Evolutionary conservation across 805 yeast genomes (phyloP).

Genomic region (Torulaspora microellipsoides): DNA sequence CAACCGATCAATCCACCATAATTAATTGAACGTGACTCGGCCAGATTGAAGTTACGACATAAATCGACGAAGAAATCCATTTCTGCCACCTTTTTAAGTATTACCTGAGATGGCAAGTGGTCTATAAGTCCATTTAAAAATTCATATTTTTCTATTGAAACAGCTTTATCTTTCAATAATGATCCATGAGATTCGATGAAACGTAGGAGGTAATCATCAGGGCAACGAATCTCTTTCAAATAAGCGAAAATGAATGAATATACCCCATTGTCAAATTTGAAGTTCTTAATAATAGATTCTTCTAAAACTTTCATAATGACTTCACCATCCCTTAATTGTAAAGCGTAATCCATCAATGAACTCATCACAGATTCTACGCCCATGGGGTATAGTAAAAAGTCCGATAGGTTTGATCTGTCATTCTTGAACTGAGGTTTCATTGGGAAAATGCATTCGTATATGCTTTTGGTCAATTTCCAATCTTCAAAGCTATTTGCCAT

Average conservation of each 20-base stretch:
- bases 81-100: conserved; percentile 23
- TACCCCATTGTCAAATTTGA: conserved; percentile 29
- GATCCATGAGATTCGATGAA: conserved; percentile 36
- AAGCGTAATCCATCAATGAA: conserved; percentile 26
- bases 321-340: conserved; percentile 30
- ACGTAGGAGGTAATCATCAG: conserved; percentile 32
- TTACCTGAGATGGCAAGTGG: conserved; percentile 21
- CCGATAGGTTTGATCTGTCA: conserved; percentile 13
- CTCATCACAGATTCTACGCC: conserved; percentile 24
- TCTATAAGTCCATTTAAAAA: conserved; percentile 30
- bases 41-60: conserved; percentile 20
- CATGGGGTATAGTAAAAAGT: conserved; percentile 24
- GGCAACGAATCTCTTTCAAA: conserved; percentile 29
- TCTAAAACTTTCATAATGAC: conserved; percentile 37
- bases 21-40: conserved; percentile 18
- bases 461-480: conserved; percentile 33
- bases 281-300: conserved; percentile 38
- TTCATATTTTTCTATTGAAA: conserved; percentile 22
- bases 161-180: conserved; percentile 6
- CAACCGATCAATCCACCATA: conserved; percentile 33
- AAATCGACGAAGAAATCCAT: conserved; percentile 32
- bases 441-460: conserved; percentile 39
- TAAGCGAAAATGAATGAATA: conserved; percentile 36
- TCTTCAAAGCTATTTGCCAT: conserved; percentile 34
- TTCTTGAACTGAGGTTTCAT: conserved; percentile 24